Evolutionary conservation across 2,329 filamentous ascomycete genomes (phyloP).

Genomic region (Sporothrix humicola): DNA sequence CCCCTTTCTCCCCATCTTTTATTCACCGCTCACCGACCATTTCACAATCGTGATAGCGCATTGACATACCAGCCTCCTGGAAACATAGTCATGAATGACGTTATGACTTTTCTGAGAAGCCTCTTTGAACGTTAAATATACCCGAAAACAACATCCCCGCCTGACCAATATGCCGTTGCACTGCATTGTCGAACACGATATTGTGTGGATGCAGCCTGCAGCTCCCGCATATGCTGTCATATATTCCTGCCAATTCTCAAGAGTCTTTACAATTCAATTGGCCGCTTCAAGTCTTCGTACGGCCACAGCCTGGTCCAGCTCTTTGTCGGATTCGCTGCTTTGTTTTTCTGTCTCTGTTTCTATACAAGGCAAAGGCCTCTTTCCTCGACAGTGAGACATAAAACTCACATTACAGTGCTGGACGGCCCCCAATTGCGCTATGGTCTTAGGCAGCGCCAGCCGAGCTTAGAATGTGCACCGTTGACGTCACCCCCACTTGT

Average conservation of each 20-base stretch:
- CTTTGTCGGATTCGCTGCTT: slow-evolving; percentile 6
- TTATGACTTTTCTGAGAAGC: background rate
- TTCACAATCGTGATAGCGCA: background rate
- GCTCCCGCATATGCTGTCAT: slow-evolving; percentile 3
- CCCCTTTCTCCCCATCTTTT: background rate
- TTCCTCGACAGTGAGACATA: background rate
- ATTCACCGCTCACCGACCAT: background rate
- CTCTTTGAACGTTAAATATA: background rate
- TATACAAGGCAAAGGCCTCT: background rate
- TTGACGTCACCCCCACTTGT: slow-evolving; percentile 23
- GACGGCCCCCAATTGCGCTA: background rate
- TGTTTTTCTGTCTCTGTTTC: background rate
- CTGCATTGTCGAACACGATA: background rate
- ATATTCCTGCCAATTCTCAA: background rate
- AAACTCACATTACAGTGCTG: background rate
- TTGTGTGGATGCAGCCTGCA: background rate
- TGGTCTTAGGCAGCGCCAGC: slow-evolving; percentile 5
- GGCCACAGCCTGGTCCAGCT: background rate
- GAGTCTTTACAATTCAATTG: background rate
- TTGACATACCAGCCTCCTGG: background rate
- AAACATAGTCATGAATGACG: slow-evolving; percentile 12
- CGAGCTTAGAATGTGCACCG: background rate
- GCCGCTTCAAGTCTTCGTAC: background rate
- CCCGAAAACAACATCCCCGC: background rate
- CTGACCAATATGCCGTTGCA: slow-evolving; percentile 15